Evolutionary conservation across 805 yeast species (phyloP).

Genomic region (Metschnikowia noctiluminum): DNA sequence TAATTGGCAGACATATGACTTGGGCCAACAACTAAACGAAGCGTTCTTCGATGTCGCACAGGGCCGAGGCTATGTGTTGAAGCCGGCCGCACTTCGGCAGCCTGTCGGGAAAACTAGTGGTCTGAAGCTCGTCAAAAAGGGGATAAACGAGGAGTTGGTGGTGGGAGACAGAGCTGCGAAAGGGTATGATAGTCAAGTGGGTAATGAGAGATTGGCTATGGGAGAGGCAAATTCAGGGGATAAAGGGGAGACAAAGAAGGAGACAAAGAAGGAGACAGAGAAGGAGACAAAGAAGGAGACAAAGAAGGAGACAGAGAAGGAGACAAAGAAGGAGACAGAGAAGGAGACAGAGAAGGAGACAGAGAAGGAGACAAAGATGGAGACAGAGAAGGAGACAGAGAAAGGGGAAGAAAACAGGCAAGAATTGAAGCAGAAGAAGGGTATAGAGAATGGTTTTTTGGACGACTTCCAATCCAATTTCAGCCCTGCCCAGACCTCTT

Average conservation of each 20-base stretch:
- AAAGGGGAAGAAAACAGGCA: not conserved
- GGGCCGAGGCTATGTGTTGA: slow-evolving; percentile 72
- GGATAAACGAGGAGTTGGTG: not conserved
- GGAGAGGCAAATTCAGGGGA: too few relatives aligned
- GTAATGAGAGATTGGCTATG: too few relatives aligned
- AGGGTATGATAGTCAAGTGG: not conserved
- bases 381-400: not conserved
- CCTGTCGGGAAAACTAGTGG: slow-evolving; percentile 25
- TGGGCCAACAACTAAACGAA: slow-evolving; percentile 84
- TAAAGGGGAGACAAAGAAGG: too few relatives aligned
- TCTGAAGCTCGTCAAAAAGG: too few relatives aligned
- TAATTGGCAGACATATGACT: slow-evolving; percentile 91
- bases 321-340: not conserved
- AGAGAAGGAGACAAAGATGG: slow-evolving; percentile 10
- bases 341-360: slow-evolving; percentile 10
- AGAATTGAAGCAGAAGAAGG: not conserved
- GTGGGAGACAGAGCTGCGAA: not conserved
- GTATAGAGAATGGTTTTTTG: not conserved
- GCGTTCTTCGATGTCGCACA: slow-evolving; percentile 67
- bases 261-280: too few relatives aligned
- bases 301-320: not conserved
- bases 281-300: not conserved
- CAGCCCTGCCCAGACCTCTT: too few relatives aligned
- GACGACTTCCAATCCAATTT: slow-evolving; percentile 2
- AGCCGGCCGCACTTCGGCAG: slow-evolving; percentile 52